Percentiles rank a stretch among this genome's conserved stretches.
Conservation (phyloP, 2,329 filamentous ascomycete genomes). For the Amesomyces nigricolor region DNA sequence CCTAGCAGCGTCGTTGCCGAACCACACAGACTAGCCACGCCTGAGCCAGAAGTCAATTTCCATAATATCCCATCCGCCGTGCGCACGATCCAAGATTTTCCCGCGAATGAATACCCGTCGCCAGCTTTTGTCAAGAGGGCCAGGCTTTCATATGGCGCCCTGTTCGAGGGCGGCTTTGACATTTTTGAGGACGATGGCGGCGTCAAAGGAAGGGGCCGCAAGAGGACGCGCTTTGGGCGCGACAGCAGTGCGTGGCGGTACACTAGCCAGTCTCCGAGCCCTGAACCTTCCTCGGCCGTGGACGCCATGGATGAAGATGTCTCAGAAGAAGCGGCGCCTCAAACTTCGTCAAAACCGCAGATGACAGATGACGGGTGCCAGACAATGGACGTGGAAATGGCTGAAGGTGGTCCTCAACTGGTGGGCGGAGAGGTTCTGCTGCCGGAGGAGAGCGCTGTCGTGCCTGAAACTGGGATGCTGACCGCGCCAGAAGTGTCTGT, state of each 20-base stretch:
- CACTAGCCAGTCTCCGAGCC: slow-evolving; percentile 64
- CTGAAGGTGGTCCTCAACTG: background rate
- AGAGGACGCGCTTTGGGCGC: slow-evolving; percentile 63
- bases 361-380: slow-evolving; percentile 32
- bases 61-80: slow-evolving; percentile 9
- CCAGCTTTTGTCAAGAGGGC: slow-evolving; percentile 74
- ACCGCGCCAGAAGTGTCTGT: background rate
- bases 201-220: slow-evolving; percentile 56
- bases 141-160: slow-evolving; percentile 61
- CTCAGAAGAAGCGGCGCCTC: slow-evolving; percentile 8
- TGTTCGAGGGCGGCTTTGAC: slow-evolving; percentile 60
- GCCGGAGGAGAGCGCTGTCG: background rate
- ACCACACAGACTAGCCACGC: slow-evolving; percentile 14
- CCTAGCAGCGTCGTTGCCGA: slow-evolving; percentile 18
- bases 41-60: slow-evolving; percentile 15
- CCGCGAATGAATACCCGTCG: slow-evolving; percentile 59
- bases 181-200: slow-evolving; percentile 65
- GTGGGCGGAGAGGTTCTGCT: background rate
- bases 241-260: slow-evolving; percentile 69
- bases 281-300: slow-evolving; percentile 42
- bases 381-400: slow-evolving; percentile 23
- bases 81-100: slow-evolving; percentile 32
- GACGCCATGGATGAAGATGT: slow-evolving; percentile 25
- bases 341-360: slow-evolving; percentile 19
- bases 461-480: background rate